These are phyloP conservation scores for Psilocybe tampanensis DNA, from an alignment of 768 basidiomycete genomes.

Conservation along the genomic window DNA sequence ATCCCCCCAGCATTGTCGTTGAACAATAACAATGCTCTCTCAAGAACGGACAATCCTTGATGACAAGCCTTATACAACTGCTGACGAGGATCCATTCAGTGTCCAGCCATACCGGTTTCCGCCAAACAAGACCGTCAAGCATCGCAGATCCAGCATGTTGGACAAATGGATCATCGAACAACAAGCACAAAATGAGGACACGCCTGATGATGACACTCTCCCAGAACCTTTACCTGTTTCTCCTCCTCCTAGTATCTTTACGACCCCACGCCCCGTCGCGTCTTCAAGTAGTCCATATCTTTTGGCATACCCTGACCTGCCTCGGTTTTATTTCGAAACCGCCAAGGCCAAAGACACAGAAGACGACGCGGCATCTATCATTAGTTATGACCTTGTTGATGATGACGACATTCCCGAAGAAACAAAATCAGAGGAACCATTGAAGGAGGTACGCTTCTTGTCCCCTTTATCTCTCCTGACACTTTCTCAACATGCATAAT, in stretches of 20 bases:
- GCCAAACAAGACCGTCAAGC: constrained; percentile 33
- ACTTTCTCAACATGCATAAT: constrained; percentile 14
- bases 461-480: constrained; percentile 3
- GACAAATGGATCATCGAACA: constrained; percentile 59
- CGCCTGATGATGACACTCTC: background rate
- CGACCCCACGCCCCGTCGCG: constrained; percentile 11
- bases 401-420: constrained; percentile 49
- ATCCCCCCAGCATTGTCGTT: background rate
- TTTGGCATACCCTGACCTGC: constrained; percentile 43
- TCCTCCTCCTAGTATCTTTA: constrained; percentile 1
- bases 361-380: constrained; percentile 35
- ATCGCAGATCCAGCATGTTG: constrained; percentile 51
- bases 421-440: constrained; percentile 6
- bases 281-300: constrained; percentile 40
- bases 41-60: constrained; percentile 26
- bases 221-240: constrained; percentile 5
- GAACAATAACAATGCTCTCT: constrained; percentile 2
- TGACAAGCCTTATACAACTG: constrained; percentile 49
- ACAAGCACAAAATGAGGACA: constrained; percentile 26
- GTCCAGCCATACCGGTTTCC: constrained; percentile 33
- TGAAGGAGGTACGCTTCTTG: constrained; percentile 16
- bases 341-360: constrained; percentile 9
- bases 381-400: constrained; percentile 52
- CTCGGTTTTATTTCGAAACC: constrained; percentile 16
- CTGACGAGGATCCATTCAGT: constrained; percentile 56